Evolutionary conservation across 202 grass and related monocot genomes (phyloP).

Genomic region (Panicum hallii): DNA sequence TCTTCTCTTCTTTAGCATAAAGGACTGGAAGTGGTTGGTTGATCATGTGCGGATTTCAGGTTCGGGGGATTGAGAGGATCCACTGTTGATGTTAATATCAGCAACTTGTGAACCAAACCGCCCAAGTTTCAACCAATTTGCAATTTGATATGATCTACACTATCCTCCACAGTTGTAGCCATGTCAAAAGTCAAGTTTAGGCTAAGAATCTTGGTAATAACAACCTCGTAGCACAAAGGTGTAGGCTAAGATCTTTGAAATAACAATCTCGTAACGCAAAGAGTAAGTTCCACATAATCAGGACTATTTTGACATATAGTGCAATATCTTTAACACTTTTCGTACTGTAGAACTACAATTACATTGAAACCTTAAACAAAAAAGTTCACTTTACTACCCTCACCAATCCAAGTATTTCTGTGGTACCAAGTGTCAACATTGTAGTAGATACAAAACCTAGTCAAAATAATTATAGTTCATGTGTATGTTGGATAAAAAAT

Average conservation of each 20-base stretch:
- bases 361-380: neutral
- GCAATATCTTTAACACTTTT: too few relatives aligned
- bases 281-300: neutral
- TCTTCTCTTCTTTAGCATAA: neutral
- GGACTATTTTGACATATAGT: neutral
- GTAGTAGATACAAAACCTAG: neutral
- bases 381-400: too few relatives aligned
- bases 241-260: neutral
- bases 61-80: neutral
- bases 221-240: neutral
- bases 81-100: neutral
- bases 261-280: neutral
- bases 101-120: neutral
- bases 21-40: neutral
- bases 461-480: neutral
- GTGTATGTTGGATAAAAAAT: neutral
- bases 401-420: neutral
- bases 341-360: neutral
- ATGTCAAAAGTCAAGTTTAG: neutral
- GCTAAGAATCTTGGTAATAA: neutral
- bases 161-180: too few relatives aligned
- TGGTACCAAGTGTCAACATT: neutral
- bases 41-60: neutral
- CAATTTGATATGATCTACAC: too few relatives aligned
- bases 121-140: neutral